phyloP scores from a whole-genome alignment of 192 early-diverging fungal species.

The Backusella morwellensis region DNA sequence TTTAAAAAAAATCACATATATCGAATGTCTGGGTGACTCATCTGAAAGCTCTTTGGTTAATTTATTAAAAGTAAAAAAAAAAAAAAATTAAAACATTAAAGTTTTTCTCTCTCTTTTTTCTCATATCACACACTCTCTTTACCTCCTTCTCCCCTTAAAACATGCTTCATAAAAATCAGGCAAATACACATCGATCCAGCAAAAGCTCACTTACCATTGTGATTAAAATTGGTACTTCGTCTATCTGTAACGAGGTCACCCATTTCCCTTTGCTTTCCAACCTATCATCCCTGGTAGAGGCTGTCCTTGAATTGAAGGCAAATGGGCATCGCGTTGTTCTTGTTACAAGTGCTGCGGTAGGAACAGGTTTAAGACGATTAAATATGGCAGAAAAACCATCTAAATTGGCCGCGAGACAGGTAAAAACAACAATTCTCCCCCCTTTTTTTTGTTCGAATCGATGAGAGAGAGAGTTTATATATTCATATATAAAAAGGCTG shows the following conservation, averaged over 20 bases:
- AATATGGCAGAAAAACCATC: constrained; percentile 79
- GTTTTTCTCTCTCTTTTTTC: background rate
- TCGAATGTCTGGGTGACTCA: background rate
- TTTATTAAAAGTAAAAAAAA: background rate
- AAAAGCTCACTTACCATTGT: constrained; percentile 66
- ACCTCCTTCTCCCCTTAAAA: background rate
- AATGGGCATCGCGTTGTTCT: constrained; percentile 84
- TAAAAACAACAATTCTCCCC: background rate
- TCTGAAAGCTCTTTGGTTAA: background rate
- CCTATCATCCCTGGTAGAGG: constrained; percentile 93
- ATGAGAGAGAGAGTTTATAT: background rate
- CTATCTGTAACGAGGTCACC: constrained; percentile 91
- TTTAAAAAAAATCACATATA: background rate
- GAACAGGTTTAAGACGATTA: constrained; percentile 82
- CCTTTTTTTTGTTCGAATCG: background rate
- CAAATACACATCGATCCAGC: constrained; percentile 17
- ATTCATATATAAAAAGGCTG: constrained; percentile 56
- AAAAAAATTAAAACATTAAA: background rate
- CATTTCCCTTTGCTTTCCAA: constrained; percentile 87
- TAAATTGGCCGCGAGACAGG: constrained; percentile 70
- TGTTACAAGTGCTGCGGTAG: constrained; percentile 93
- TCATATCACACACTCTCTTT: background rate
- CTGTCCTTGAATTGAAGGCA: constrained; percentile 77
- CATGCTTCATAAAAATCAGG: constrained; percentile 29
- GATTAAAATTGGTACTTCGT: constrained; percentile 94